Evolutionary conservation across 139 green algal species (phyloP).

Genomic region (Volvox africanus): DNA sequence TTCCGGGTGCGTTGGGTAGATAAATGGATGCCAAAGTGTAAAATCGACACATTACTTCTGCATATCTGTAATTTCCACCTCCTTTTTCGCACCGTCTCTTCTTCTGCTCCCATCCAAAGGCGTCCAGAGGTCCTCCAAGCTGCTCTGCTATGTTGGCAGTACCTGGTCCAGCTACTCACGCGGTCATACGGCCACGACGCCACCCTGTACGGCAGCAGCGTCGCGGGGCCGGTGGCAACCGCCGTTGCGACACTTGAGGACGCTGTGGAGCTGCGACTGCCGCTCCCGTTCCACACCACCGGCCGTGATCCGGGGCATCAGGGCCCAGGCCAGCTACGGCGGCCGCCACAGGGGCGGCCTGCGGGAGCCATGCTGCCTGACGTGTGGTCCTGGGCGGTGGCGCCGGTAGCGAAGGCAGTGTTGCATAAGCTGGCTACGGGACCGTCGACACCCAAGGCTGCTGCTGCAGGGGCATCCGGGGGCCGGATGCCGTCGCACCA

Average conservation of each 20-base stretch:
- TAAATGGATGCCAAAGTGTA: too few relatives aligned
- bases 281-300: not conserved
- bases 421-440: not conserved
- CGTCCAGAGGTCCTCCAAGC: not conserved
- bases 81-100: too few relatives aligned
- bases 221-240: not conserved
- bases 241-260: not conserved
- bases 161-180: not conserved
- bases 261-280: not conserved
- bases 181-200: not conserved
- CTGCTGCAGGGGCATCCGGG: not conserved
- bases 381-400: constrained; percentile 8
- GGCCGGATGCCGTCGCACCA: not conserved
- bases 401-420: not conserved
- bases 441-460: too few relatives aligned
- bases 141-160: constrained; percentile 11
- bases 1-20: too few relatives aligned
- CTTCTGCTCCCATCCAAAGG: not conserved
- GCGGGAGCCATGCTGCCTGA: not conserved
- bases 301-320: not conserved
- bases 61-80: too few relatives aligned
- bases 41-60: too few relatives aligned
- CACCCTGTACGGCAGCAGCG: not conserved
- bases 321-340: not conserved
- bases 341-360: not conserved